Base-by-base conservation (phyloP, 2,329 filamentous ascomycete genomes). In the Ambrosiella beaveri region DNA sequence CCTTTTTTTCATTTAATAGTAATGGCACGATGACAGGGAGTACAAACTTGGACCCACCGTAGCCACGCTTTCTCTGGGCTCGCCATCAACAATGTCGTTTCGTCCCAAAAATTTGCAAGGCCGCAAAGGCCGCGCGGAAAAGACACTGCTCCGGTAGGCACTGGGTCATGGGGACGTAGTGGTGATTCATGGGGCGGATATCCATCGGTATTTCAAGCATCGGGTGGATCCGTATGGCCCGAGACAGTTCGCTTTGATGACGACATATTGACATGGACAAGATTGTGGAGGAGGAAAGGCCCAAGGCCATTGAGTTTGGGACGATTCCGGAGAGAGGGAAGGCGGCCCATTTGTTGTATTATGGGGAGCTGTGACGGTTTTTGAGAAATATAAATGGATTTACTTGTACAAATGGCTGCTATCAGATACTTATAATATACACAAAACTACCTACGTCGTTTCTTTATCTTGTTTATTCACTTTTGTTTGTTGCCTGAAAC, bases 1-100 rank as follows among this genome's bases (percentile, higher is more conserved):
- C 13, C 19, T 55, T 44, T 9, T 44, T 37, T 19, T 44, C 6
- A 45, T 15, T n/a, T 40, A 19, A 49, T n/a, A 39, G n/a, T 44
- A 80, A 71, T 82, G 76, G 63, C 82, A 86, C 60, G 81, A 85
- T 59, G 83, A 86, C 62, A 82, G 82, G 3, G 82, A 86, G 64
- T 69, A 68, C 8, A 78, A 79, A 2, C 70, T 85, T 0, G 81
- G 81, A 0, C 78, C 80, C 0, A 80, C 77, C 0, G 79, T 85
- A 6, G 79, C 80, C 0, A 82, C 81, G 0, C 68, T 82, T 6
- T 81, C 79, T 1, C 70, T 85, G 0, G 82, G 82, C 1, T 75
- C 73, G 0, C 73, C 76, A 0, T 77, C 80, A 0, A 69, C 68
- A 0, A 85, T 85, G 81, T 66, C 67, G 2, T 74, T 84, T 63